phyloP scores from a whole-genome alignment of 768 basidiomycete genomes.

The Suillus spraguei region DNA sequence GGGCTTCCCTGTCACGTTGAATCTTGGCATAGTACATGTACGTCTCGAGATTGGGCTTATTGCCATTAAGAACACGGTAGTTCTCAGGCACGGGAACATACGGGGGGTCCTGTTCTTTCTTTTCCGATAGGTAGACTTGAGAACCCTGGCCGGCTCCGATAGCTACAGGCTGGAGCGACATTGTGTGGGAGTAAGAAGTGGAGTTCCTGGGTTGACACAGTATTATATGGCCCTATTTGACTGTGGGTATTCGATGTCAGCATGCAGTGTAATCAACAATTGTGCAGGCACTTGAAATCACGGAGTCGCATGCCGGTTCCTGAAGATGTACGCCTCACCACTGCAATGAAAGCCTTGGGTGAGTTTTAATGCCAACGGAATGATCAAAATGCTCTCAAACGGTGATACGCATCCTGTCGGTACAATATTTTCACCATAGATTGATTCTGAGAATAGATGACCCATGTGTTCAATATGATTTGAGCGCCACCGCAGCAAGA shows the following conservation, averaged over 20 bases:
- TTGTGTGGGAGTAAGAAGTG: conserved; percentile 14
- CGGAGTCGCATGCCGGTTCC: not conserved
- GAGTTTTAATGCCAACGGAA: not conserved
- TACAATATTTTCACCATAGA: not conserved
- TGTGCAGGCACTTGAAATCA: not conserved
- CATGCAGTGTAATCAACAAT: not conserved
- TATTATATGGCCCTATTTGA: not conserved
- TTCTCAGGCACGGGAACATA: conserved; percentile 23
- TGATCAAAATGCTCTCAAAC: not conserved
- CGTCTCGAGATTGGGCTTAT: conserved; percentile 32
- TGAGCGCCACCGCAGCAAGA: not conserved
- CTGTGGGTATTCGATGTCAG: not conserved
- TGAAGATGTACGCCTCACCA: not conserved
- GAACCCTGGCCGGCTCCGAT: conserved; percentile 20
- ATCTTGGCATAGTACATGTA: conserved; percentile 34
- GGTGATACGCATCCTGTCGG: not conserved
- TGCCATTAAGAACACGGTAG: conserved; percentile 22
- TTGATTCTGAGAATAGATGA: not conserved
- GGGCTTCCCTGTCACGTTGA: conserved; percentile 31
- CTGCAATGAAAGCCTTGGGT: not conserved
- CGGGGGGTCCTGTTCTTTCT: not conserved
- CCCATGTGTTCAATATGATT: not conserved
- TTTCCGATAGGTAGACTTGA: conserved; percentile 17
- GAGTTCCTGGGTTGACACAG: not conserved
- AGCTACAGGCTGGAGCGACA: conserved; percentile 25